Percentiles rank a stretch among this genome's conserved stretches.
phyloP scores from a whole-genome alignment of 371 early-diverging fungal genomes.

The Mortierella sp. region DNA sequence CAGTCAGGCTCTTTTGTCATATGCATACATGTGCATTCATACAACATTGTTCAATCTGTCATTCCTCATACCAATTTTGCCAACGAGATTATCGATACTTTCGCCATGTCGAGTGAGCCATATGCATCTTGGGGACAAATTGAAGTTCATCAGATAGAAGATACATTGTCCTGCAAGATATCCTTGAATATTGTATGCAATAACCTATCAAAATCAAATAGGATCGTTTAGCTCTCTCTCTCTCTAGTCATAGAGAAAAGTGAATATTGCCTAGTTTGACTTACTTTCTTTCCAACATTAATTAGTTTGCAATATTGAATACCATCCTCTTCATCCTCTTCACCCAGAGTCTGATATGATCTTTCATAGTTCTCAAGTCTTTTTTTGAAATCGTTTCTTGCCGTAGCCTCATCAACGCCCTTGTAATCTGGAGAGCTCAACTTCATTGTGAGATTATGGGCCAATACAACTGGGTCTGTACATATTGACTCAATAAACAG shows the following conservation, averaged over 20 bases:
- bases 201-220: constrained; percentile 59
- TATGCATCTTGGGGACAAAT: constrained; percentile 78
- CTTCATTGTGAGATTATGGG: constrained; percentile 85
- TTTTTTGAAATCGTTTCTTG: constrained; percentile 80
- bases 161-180: constrained; percentile 86
- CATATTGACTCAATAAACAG: constrained; percentile 83
- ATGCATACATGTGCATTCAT: too few relatives aligned
- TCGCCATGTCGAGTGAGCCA: constrained; percentile 90
- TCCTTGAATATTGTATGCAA: constrained; percentile 85
- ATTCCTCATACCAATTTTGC: constrained; percentile 61
- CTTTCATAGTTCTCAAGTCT: constrained; percentile 86
- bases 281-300: constrained; percentile 84
- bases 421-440: constrained; percentile 87
- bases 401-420: constrained; percentile 73
- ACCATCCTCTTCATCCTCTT: constrained; percentile 80
- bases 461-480: constrained; percentile 77
- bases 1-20: too few relatives aligned
- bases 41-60: neutral
- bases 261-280: neutral
- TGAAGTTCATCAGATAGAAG: constrained; percentile 89
- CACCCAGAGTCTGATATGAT: constrained; percentile 83
- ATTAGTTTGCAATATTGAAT: constrained; percentile 86
- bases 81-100: constrained; percentile 67
- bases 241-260: constrained; percentile 7
- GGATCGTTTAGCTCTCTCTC: neutral